phyloP scores from a whole-genome alignment of 2,329 filamentous ascomycete species.

The Alternaria metachromatica region DNA sequence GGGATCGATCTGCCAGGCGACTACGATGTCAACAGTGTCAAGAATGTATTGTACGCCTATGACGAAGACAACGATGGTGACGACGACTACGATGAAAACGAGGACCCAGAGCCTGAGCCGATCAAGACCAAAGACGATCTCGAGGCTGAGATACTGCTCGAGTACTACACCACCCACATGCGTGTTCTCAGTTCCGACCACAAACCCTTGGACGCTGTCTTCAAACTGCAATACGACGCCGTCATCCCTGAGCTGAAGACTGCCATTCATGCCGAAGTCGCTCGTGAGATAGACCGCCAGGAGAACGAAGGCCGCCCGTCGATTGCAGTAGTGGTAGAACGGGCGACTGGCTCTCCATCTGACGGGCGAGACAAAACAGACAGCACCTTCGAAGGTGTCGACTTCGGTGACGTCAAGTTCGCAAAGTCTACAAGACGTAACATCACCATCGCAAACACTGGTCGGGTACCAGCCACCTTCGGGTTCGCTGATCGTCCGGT shows the following conservation, averaged over 20 bases:
- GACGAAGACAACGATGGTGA: constrained; percentile 78
- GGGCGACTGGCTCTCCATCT: constrained; percentile 35
- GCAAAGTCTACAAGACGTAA: constrained; percentile 68
- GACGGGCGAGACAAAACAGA: constrained; percentile 44
- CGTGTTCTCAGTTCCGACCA: constrained; percentile 91
- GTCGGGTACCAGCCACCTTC: constrained; percentile 79
- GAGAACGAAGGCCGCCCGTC: constrained; percentile 89
- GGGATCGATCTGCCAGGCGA: constrained; percentile 76
- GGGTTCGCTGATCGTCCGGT: constrained; percentile 77
- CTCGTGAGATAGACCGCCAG: constrained; percentile 82
- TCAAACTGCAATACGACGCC: constrained; percentile 83
- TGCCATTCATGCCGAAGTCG: constrained; percentile 84
- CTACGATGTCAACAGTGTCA: constrained; percentile 68
- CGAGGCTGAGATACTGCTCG: constrained; percentile 60
- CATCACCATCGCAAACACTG: constrained; percentile 91
- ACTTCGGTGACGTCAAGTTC: constrained; percentile 79
- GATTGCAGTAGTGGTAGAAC: constrained; percentile 82
- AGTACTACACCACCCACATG: constrained; percentile 86
- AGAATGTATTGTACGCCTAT: constrained; percentile 74
- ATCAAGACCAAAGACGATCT: constrained; percentile 66
- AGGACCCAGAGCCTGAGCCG: constrained; percentile 55
- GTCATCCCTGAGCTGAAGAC: constrained; percentile 86
- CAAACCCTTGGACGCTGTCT: constrained; percentile 86
- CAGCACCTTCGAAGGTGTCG: constrained; percentile 63
- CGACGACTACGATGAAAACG: constrained; percentile 39